Percentiles rank a stretch among this genome's conserved stretches.
phyloP scores from a whole-genome alignment of 2,329 filamentous ascomycete genomes.

The Alternaria brassicae region DNA sequence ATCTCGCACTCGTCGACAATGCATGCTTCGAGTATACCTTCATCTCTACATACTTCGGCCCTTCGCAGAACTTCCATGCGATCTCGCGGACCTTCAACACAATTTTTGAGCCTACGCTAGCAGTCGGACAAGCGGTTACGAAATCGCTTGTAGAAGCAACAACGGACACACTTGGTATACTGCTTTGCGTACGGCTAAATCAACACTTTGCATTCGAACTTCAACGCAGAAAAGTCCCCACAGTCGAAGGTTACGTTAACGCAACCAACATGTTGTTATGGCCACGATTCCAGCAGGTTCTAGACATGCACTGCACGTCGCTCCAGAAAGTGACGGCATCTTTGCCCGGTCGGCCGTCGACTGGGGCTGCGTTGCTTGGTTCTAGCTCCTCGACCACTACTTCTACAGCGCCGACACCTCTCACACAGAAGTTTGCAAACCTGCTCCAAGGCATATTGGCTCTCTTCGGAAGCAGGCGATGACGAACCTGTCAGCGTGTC shows the following conservation, averaged over 20 bases:
- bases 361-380: conserved; percentile 44
- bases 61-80: conserved; percentile 74
- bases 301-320: conserved; percentile 91
- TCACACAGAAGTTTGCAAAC: conserved; percentile 95
- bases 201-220: conserved; percentile 94
- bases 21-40: conserved; percentile 95
- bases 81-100: conserved; percentile 85
- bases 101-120: conserved; percentile 88
- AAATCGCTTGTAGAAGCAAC: conserved; percentile 77
- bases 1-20: conserved; percentile 91
- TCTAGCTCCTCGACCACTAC: conserved; percentile 57
- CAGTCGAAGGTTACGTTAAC: conserved; percentile 90
- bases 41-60: conserved; percentile 85
- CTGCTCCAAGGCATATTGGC: conserved; percentile 83
- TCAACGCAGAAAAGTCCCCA: conserved; percentile 87
- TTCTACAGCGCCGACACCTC: conserved; percentile 84
- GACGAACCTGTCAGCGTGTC: conserved; percentile 91
- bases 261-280: conserved; percentile 94
- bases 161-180: conserved; percentile 82
- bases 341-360: conserved; percentile 47
- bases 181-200: conserved; percentile 91
- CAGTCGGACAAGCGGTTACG: conserved; percentile 79
- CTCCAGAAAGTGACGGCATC: conserved; percentile 66
- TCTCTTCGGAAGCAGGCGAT: conserved; percentile 86
- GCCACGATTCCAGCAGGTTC: conserved; percentile 92